Evolutionary conservation across 2,329 filamentous ascomycete genomes (phyloP).

Genomic region (Colletotrichum navitas): DNA sequence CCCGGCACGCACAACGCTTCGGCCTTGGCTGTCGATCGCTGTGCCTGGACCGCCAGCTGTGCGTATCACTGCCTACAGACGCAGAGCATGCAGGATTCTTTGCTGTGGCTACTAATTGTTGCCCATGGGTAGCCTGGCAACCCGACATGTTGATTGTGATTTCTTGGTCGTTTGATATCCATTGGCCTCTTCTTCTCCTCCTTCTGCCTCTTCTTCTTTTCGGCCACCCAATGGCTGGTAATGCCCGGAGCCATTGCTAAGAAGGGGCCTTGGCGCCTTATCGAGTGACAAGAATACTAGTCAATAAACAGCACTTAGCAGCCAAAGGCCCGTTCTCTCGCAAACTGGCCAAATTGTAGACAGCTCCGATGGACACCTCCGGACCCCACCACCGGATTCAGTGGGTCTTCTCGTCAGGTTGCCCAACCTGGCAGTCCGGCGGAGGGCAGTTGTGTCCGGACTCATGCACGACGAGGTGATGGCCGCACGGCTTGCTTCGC

Average conservation of each 20-base stretch:
- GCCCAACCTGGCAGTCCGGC: slow-evolving; percentile 28
- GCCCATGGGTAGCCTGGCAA: slow-evolving; percentile 17
- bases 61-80: not conserved
- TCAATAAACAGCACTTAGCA: not conserved
- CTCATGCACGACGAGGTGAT: slow-evolving; percentile 7
- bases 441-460: slow-evolving; percentile 15
- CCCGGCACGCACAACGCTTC: slow-evolving; percentile 22
- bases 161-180: not conserved
- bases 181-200: not conserved
- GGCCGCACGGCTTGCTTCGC: not conserved
- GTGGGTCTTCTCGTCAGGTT: slow-evolving; percentile 20
- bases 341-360: not conserved
- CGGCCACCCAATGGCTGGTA: not conserved
- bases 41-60: slow-evolving; percentile 1
- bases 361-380: slow-evolving; percentile 27
- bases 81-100: not conserved
- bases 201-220: not conserved
- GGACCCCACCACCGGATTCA: slow-evolving; percentile 26
- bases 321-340: slow-evolving; percentile 20
- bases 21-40: slow-evolving; percentile 25
- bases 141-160: not conserved
- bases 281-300: slow-evolving; percentile 7
- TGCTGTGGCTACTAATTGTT: not conserved
- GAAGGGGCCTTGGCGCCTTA: not conserved
- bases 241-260: not conserved